Base-by-base conservation (phyloP, 1,284 basidiomycete species). In the Irpex lacteus region DNA sequence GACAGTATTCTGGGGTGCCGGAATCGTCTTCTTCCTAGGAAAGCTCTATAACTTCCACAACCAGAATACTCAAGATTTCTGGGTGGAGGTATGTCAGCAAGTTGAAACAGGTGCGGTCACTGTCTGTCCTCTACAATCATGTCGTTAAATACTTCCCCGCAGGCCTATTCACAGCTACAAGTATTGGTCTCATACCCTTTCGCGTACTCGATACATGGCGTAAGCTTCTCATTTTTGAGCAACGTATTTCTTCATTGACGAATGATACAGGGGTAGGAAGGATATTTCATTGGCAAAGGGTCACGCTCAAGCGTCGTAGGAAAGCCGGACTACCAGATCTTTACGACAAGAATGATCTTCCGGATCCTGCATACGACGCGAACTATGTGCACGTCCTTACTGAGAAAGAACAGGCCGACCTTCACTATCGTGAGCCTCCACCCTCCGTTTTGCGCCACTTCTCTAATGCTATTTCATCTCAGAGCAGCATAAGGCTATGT, bases 101-200 rank as follows among this genome's bases (percentile, higher is more conserved):
- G 81, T 95, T 47, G 86, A 82, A 67, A 94, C 92, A 72, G 91
- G 91, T 84, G 66, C 34, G 77, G 67, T 47, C 2, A 13, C 13
- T 47, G 11, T 47, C 57, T 55, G 7, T 32, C 19, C 13, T 15
- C 55, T 60, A 40, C 44, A 15, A 59, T 52, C 8, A 55, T 18
- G n/a, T 65, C 18, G 36, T 47, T 37, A 44, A 47, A 34, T 62
- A 15, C 18, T 26, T 59, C 56, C 34, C 59, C 60, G 9, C 55
- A 89, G 90, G 86, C 36, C 78, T 95, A 18, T 95, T 95, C 72
- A 94, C 92, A 0, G 79, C 91, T 19, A 92, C 93, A n/a, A 87
- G 88, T 60, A 81, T 88, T 60, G 88, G 88, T 5, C 77, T 90
- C 36, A 89, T 93, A 64, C 93, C 92, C 0, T 90, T 85, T 76